Percentiles rank a stretch among this genome's conserved stretches.
These are phyloP conservation scores for Colletotrichum tofieldiae DNA, from an alignment of 2,329 filamentous ascomycete species.

Conservation along the genomic window DNA sequence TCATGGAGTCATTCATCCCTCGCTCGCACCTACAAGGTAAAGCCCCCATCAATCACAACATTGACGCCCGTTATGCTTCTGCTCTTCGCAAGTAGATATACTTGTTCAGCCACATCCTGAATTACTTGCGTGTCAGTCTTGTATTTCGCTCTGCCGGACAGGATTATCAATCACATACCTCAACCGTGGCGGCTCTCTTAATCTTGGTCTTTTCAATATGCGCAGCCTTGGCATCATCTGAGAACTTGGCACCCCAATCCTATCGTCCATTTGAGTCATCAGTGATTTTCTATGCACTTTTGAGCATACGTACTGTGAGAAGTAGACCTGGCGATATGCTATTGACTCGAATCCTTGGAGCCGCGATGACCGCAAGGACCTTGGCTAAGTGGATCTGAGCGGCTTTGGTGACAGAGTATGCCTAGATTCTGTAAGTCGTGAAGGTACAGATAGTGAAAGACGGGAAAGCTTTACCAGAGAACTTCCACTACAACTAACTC, in stretches of 20 bases:
- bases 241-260: background rate
- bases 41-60: constrained; percentile 60
- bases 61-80: constrained; percentile 68
- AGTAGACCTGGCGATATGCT: constrained; percentile 69
- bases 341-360: constrained; percentile 71
- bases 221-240: background rate
- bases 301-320: constrained; percentile 57
- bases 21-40: constrained; percentile 4
- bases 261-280: background rate
- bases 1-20: background rate
- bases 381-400: constrained; percentile 75
- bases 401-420: constrained; percentile 85
- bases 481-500: constrained; percentile 74
- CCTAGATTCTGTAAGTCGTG: constrained; percentile 54
- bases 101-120: constrained; percentile 69
- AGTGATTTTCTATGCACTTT: constrained; percentile 57
- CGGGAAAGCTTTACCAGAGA: constrained; percentile 59
- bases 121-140: constrained; percentile 67
- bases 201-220: background rate
- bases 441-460: background rate
- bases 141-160: constrained; percentile 51
- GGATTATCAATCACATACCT: background rate
- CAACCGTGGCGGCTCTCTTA: background rate
- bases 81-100: constrained; percentile 63
- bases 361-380: constrained; percentile 66